Conservation (phyloP, 306 rosid species). For the Prunus davidiana region DNA sequence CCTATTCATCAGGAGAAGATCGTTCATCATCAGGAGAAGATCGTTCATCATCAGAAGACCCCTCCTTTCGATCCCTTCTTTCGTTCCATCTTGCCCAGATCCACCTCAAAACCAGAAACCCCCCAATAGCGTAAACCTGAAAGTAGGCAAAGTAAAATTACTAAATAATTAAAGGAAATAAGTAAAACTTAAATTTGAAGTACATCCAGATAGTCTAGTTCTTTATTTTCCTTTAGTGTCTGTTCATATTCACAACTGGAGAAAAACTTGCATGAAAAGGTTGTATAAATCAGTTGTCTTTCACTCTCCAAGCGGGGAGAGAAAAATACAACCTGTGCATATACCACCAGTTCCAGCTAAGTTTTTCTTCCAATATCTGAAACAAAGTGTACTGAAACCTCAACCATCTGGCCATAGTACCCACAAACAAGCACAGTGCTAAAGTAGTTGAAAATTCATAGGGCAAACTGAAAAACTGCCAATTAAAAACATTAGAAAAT, state of each 20-base stretch:
- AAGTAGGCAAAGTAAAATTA: slow-evolving; percentile 6
- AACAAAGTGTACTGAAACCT: background rate
- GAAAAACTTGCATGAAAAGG: background rate
- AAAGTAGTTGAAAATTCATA: background rate
- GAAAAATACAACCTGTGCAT: too few species aligned
- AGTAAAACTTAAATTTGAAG: background rate
- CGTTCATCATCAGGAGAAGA: slow-evolving; percentile 32
- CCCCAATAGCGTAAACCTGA: slow-evolving; percentile 81
- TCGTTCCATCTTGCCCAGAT: slow-evolving; percentile 86
- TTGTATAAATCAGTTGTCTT: background rate
- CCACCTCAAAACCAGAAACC: slow-evolving; percentile 63
- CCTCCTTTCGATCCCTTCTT: slow-evolving; percentile 47
- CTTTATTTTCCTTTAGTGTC: background rate
- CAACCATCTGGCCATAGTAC: background rate
- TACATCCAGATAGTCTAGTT: background rate
- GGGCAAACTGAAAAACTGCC: background rate
- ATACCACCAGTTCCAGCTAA: background rate
- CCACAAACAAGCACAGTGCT: background rate
- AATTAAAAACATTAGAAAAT: background rate
- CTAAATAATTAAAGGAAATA: background rate
- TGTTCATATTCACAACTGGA: background rate
- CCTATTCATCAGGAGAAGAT: slow-evolving; percentile 31
- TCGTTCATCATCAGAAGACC: slow-evolving; percentile 37
- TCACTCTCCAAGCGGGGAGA: too few species aligned
- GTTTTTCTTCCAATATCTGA: background rate